Conservation (phyloP, 306 rosid species). For the Malus asiatica region DNA sequence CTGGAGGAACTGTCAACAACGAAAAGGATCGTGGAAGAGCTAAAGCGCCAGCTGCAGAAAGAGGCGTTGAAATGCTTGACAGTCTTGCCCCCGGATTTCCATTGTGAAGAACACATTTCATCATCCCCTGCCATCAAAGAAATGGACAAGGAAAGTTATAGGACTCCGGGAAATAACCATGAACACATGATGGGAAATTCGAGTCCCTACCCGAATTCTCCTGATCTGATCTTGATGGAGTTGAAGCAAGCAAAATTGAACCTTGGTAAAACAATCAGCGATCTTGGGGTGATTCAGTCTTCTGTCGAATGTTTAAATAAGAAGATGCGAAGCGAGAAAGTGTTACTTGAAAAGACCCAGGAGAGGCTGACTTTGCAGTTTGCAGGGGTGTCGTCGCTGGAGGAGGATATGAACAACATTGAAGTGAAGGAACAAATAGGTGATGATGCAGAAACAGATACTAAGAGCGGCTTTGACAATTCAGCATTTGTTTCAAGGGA, state of each 20-base stretch:
- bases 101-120: conserved; percentile 18
- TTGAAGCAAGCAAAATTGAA: conserved; percentile 70
- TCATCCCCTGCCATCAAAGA: conserved; percentile 47
- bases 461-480: conserved; percentile 3
- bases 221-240: conserved; percentile 63
- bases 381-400: conserved; percentile 54
- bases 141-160: conserved; percentile 36
- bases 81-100: conserved; percentile 14
- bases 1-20: conserved; percentile 89
- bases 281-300: conserved; percentile 74
- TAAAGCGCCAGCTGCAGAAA: conserved; percentile 70
- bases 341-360: conserved; percentile 56
- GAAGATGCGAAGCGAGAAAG: conserved; percentile 75
- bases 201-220: conserved; percentile 34
- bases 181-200: conserved; percentile 35
- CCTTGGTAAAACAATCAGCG: conserved; percentile 73
- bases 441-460: conserved; percentile 15
- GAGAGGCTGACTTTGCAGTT: conserved; percentile 54
- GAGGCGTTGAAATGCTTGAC: conserved; percentile 57
- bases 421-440: conserved; percentile 18
- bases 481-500: conserved; percentile 20
- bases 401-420: conserved; percentile 31
- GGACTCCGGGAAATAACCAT: conserved; percentile 17
- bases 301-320: conserved; percentile 69
- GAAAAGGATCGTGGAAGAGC: conserved; percentile 69